Base-by-base conservation (phyloP, 2,329 filamentous ascomycete genomes). In the Botrytis fabae region DNA sequence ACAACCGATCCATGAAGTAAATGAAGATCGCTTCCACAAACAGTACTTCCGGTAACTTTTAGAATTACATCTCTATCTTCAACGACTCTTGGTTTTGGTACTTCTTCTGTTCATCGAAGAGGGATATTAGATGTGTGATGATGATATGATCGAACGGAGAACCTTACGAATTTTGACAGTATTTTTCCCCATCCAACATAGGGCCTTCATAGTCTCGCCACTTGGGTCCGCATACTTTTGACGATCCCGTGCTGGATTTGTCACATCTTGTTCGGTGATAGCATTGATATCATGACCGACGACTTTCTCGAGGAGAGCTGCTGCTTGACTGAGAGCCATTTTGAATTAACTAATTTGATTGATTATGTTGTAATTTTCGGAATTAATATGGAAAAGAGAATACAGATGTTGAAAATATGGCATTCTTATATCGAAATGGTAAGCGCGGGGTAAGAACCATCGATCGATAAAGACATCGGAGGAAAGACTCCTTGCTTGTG, bases 111-210 rank as follows among this genome's bases (percentile, higher is more conserved):
- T 54, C 35, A 57, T 57, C 1, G 61, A 25, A 65, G 28, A 28
- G n/a, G 4, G 12, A 8, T n/a, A 32, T 42, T 71, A 70, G 54
- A 48, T 51, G 10, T 38, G 59, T 51, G 44, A 10, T 4, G 73
- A 66, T 76, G 44, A 66, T 44, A 42, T 3, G 9, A 20, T n/a
- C 64, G 6, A 51, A 25, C 7, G 35, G 10, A 40, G 71, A 46
- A 40, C 72, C 82, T 73, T 81, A 89, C 87, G 83, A 28, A 97
- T 85, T 79, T 92, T 83, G 64, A 97, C 93, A 44, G 85, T 88
- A 79, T 94, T 93, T 85, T 95, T 96, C 70, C 92, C 92, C 82
- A 92, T 89, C 94, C 94, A 97, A 2, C 88, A 88, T 22, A 97
- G 83, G 0, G 94, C 94, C 81, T 93, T 92, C 92, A 97, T 96